Evolutionary conservation across 257 asterid species (phyloP).

Genomic region (Echium plantagineum): DNA sequence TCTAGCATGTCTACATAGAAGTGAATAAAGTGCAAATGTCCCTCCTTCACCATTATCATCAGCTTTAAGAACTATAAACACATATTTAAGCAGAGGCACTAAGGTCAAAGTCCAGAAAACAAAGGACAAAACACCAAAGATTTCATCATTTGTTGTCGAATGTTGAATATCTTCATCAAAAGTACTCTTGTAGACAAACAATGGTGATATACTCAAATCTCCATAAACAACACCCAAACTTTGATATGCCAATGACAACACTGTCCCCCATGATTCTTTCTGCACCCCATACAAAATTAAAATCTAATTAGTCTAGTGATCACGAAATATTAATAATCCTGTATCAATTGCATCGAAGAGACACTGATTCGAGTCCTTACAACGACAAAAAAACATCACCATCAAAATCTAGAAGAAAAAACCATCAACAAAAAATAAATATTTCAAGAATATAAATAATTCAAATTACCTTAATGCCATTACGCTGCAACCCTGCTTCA

Average conservation of each 20-base stretch:
- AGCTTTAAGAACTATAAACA: conserved; percentile 73
- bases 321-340: no score
- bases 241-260: conserved; percentile 76
- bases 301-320: no score
- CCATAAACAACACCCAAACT: conserved; percentile 92
- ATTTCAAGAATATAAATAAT: conserved; percentile 13
- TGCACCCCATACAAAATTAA: conserved; percentile 24
- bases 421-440: conserved; percentile 3
- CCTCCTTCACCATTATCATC: conserved; percentile 98
- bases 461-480: conserved; percentile 48
- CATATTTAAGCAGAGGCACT: conserved; percentile 69
- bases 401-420: background rate
- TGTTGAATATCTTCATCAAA: conserved; percentile 75
- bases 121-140: conserved; percentile 75
- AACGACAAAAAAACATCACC: no score
- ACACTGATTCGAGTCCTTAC: no score
- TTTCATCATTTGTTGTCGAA: conserved; percentile 68
- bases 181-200: conserved; percentile 76
- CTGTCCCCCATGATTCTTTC: conserved; percentile 75
- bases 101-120: conserved; percentile 80
- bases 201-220: conserved; percentile 80
- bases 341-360: no score
- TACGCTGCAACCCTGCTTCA: conserved; percentile 43
- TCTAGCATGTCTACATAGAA: conserved; percentile 73
- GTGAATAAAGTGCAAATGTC: conserved; percentile 80